Conservation (phyloP, 2,329 filamentous ascomycete genomes). For the Xylariaceae sp. region DNA sequence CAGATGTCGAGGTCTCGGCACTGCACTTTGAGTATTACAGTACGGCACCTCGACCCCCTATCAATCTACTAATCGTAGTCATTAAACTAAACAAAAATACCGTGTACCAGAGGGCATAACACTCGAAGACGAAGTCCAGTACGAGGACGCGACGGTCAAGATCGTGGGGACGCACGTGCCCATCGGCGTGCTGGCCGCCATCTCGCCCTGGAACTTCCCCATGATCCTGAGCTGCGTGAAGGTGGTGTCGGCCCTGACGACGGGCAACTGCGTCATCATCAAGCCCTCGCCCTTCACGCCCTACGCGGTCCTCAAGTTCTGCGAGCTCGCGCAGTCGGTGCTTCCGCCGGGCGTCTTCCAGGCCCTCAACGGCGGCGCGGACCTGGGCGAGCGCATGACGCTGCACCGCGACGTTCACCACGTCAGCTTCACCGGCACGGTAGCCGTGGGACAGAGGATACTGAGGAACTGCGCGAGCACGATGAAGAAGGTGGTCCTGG, state of each 20-base stretch:
- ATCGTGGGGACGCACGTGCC: slow-evolving; percentile 41
- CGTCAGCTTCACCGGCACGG: slow-evolving; percentile 55
- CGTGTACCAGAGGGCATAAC: slow-evolving; percentile 30
- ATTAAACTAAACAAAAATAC: slow-evolving; percentile 5
- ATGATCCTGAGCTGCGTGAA: slow-evolving; percentile 45
- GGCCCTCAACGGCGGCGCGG: slow-evolving; percentile 48
- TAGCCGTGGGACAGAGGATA: slow-evolving; percentile 43
- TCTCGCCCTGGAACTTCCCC: slow-evolving; percentile 58
- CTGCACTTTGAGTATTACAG: slow-evolving; percentile 35
- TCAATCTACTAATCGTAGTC: slow-evolving; percentile 1
- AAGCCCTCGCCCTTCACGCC: slow-evolving; percentile 55
- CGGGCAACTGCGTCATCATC: slow-evolving; percentile 51
- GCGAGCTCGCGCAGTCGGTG: slow-evolving; percentile 42
- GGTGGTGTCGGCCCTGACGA: slow-evolving; percentile 44
- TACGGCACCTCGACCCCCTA: slow-evolving; percentile 13
- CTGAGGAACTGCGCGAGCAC: slow-evolving; percentile 45
- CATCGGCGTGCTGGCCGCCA: slow-evolving; percentile 47
- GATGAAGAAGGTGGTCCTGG: slow-evolving; percentile 49
- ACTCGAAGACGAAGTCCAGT: slow-evolving; percentile 41
- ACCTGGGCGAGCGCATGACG: slow-evolving; percentile 48
- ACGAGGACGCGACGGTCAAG: slow-evolving; percentile 39
- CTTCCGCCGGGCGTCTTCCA: slow-evolving; percentile 54
- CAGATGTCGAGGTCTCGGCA: slow-evolving; percentile 35
- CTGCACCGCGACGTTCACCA: slow-evolving; percentile 50
- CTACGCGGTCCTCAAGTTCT: slow-evolving; percentile 46